Evolutionary conservation across 192 early-diverging fungal species (phyloP).

Genomic region (Coemansia sp.): DNA sequence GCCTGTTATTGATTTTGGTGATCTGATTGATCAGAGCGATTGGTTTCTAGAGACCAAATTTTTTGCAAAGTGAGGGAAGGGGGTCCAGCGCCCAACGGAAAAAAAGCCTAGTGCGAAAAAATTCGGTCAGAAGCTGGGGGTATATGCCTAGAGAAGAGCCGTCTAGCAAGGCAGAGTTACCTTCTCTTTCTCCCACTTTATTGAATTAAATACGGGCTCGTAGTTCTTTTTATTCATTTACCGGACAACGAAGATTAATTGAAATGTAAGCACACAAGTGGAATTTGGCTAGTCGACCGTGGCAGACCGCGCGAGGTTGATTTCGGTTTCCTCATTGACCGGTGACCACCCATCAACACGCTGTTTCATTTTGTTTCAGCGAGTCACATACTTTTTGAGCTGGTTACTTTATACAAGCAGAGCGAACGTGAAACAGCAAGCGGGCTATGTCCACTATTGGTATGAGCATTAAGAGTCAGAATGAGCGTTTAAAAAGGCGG

Average conservation of each 20-base stretch:
- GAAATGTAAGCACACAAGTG: conserved; percentile 32
- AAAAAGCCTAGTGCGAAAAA: neutral
- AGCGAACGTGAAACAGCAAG: too few relatives aligned
- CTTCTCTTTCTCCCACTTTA: conserved; percentile 39
- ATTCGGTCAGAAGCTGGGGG: neutral
- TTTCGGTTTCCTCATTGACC: too few relatives aligned
- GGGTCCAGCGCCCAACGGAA: neutral
- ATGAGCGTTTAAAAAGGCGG: too few relatives aligned
- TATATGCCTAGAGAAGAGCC: conserved; percentile 13
- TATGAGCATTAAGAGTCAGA: too few relatives aligned
- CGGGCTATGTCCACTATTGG: too few relatives aligned
- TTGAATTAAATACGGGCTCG: conserved; percentile 33
- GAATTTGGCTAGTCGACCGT: neutral
- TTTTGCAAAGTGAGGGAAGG: neutral
- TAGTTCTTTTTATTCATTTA: conserved; percentile 22
- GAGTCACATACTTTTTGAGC: neutral
- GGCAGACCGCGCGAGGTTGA: too few relatives aligned
- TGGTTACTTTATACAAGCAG: too few relatives aligned
- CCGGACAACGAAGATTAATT: conserved; percentile 28
- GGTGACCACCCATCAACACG: neutral
- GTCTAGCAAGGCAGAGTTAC: conserved; percentile 10
- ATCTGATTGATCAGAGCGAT: too few relatives aligned
- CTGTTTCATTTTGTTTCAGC: neutral
- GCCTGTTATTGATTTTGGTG: neutral
- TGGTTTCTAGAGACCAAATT: neutral